phyloP scores from a whole-genome alignment of 441 rosid genomes.

The Erodium moschatum region DNA sequence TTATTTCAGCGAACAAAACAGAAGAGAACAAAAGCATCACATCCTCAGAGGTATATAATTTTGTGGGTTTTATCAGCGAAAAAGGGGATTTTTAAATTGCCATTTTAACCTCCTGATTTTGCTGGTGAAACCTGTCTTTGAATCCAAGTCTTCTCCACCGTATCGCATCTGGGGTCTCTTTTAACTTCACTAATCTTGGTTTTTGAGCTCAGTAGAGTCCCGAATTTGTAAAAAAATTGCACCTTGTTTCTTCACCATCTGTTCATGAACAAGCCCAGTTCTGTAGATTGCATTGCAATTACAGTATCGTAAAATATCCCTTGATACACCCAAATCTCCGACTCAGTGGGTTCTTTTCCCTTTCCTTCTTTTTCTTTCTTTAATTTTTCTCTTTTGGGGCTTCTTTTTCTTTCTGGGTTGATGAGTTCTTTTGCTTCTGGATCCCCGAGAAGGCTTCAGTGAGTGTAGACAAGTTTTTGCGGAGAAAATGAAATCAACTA shows the following conservation, averaged over 20 bases:
- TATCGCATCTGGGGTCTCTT: slow-evolving; percentile 26
- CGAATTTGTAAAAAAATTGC: background rate
- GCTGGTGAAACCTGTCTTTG: slow-evolving; percentile 53
- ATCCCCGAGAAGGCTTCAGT: slow-evolving; percentile 27
- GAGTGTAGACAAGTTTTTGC: slow-evolving; percentile 26
- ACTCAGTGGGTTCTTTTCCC: slow-evolving; percentile 21
- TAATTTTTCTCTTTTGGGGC: slow-evolving; percentile 12
- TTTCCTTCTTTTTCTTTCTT: background rate
- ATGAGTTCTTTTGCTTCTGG: slow-evolving; percentile 25
- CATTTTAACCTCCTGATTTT: background rate
- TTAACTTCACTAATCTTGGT: slow-evolving; percentile 21
- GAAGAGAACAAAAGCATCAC: background rate
- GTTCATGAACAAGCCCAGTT: slow-evolving; percentile 14
- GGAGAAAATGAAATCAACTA: slow-evolving; percentile 43
- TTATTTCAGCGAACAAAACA: background rate
- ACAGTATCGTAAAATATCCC: slow-evolving; percentile 16
- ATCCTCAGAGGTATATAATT: background rate
- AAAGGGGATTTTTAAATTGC: too few species aligned
- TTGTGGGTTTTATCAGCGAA: background rate
- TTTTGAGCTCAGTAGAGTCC: background rate
- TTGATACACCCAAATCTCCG: slow-evolving; percentile 26
- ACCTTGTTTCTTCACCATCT: slow-evolving; percentile 5
- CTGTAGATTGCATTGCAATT: slow-evolving; percentile 16
- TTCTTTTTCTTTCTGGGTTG: slow-evolving; percentile 17
- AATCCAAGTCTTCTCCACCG: slow-evolving; percentile 56